Conservation (phyloP, 768 basidiomycete species). For the Tephrocybe sp. region DNA sequence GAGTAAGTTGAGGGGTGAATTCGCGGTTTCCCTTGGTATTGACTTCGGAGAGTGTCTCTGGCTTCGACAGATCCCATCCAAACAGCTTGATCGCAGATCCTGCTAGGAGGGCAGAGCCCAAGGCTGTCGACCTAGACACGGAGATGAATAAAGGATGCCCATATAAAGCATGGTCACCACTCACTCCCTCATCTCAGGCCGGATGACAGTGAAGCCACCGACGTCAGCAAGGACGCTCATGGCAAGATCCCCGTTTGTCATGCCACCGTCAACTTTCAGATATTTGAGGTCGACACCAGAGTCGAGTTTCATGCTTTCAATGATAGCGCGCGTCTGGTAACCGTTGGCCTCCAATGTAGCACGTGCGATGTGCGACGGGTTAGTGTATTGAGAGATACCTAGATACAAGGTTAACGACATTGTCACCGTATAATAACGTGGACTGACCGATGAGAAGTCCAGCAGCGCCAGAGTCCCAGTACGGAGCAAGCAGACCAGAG, state of each 20-base stretch:
- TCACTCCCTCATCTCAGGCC: slow-evolving; percentile 96
- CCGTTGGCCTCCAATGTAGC: slow-evolving; percentile 96
- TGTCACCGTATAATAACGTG: background rate
- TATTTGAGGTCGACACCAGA: slow-evolving; percentile 76
- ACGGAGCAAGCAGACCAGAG: slow-evolving; percentile 93
- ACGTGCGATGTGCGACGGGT: slow-evolving; percentile 88
- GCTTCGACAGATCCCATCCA: slow-evolving; percentile 87
- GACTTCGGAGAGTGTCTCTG: slow-evolving; percentile 81
- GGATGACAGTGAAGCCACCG: slow-evolving; percentile 87
- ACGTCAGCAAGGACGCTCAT: slow-evolving; percentile 88
- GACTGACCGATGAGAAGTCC: slow-evolving; percentile 76
- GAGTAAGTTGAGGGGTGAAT: slow-evolving; percentile 61
- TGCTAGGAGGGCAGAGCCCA: slow-evolving; percentile 93
- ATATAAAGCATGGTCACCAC: slow-evolving; percentile 26
- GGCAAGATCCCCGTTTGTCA: slow-evolving; percentile 91
- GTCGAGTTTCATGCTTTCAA: slow-evolving; percentile 94
- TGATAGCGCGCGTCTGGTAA: slow-evolving; percentile 92
- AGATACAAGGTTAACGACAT: background rate
- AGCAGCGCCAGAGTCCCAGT: slow-evolving; percentile 94
- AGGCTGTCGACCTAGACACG: slow-evolving; percentile 78
- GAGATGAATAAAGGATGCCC: background rate
- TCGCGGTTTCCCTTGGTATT: slow-evolving; percentile 79
- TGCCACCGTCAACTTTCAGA: slow-evolving; percentile 97
- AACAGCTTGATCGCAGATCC: slow-evolving; percentile 85
- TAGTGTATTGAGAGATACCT: slow-evolving; percentile 87